Evolutionary conservation across 768 basidiomycete species (phyloP).

Genomic region (Gymnopilus dilepis): DNA sequence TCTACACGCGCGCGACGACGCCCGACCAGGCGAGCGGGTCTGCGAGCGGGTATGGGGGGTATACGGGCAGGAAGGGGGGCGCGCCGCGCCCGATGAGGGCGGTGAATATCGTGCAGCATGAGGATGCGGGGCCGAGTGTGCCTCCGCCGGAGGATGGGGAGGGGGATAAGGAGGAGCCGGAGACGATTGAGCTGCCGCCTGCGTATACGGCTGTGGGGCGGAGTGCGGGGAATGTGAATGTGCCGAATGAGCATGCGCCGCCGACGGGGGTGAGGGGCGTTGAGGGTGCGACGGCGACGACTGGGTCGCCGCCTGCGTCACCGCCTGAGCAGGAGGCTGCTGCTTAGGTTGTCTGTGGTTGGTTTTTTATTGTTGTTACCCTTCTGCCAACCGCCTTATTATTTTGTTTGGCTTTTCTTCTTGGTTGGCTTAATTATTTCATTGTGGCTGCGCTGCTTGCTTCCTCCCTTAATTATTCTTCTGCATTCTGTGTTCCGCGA

Average conservation of each 20-base stretch:
- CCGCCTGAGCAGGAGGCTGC: neutral
- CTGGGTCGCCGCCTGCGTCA: neutral
- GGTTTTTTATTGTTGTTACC: neutral
- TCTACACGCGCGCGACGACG: conserved; percentile 47
- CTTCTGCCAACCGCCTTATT: neutral
- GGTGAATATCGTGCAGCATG: conserved; percentile 85
- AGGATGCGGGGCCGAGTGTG: conserved; percentile 73
- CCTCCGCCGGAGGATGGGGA: conserved; percentile 19
- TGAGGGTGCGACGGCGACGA: neutral
- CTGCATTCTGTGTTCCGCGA: neutral
- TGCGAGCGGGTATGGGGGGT: conserved; percentile 18
- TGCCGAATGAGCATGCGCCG: neutral
- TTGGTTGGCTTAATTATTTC: neutral
- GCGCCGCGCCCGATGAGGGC: conserved; percentile 61
- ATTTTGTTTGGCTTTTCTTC: neutral
- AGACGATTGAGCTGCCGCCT: conserved; percentile 84
- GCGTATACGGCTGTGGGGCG: conserved; percentile 72
- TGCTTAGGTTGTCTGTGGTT: neutral
- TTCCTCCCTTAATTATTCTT: neutral
- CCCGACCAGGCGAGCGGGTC: conserved; percentile 41
- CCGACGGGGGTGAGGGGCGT: neutral
- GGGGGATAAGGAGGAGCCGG: conserved; percentile 51
- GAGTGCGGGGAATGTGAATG: neutral
- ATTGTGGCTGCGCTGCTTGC: neutral
- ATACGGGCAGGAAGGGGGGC: conserved; percentile 45